Conservation (phyloP, 345 rosid species). For the Hevea brasiliensis region DNA sequence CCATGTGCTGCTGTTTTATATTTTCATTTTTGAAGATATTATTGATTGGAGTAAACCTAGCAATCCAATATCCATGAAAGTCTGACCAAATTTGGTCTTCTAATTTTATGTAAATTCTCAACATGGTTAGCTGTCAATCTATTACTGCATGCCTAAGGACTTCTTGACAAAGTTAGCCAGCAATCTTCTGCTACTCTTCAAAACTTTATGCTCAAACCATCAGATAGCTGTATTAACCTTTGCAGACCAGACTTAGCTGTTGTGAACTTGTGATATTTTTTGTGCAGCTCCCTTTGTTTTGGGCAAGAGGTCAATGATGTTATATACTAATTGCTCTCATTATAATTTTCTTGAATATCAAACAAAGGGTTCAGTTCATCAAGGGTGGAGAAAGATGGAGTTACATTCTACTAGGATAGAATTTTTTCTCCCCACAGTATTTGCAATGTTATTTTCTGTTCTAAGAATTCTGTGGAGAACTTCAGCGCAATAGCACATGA, state of each 20-base stretch:
- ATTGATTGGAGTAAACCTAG: not conserved
- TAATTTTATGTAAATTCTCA: not conserved
- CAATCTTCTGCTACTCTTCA: not conserved
- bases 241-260: not conserved
- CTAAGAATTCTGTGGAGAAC: not conserved
- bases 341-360: not conserved
- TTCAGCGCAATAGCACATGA: not conserved
- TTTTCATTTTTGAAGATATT: conserved; percentile 1
- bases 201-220: not conserved
- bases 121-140: not conserved
- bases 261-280: not conserved
- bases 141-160: not conserved
- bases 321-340: not conserved
- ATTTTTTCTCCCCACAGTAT: not conserved
- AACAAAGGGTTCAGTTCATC: not conserved
- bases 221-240: not conserved
- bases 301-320: not conserved
- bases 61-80: not conserved
- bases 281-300: not conserved
- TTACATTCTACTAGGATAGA: too few species aligned
- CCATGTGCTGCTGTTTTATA: not conserved
- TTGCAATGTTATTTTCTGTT: not conserved
- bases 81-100: not conserved
- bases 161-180: not conserved
- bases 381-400: not conserved